Percentiles rank a stretch among this genome's conserved stretches.
Conservation (phyloP, 2,329 filamentous ascomycete species). For the Simplicillium sp. region DNA sequence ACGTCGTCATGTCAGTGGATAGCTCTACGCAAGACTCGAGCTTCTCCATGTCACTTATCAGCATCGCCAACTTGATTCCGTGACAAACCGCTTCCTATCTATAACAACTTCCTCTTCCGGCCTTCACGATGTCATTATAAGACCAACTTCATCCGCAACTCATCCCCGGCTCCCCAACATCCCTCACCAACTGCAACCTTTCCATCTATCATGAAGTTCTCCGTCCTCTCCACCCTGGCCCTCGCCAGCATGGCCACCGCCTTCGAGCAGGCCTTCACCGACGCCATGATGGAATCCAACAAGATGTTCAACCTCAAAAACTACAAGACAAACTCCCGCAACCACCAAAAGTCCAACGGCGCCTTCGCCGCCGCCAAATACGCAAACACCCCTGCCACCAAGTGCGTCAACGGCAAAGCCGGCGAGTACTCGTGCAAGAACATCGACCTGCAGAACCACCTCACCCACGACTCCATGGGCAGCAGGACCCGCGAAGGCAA, state of each 20-base stretch:
- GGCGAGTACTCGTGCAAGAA: conserved; percentile 26
- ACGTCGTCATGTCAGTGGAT: no score
- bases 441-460: conserved; percentile 26
- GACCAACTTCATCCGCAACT: no score
- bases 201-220: not conserved
- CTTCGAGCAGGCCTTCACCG: not conserved
- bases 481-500: conserved; percentile 25
- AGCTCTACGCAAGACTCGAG: no score
- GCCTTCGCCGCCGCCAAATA: conserved; percentile 11
- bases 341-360: conserved; percentile 5
- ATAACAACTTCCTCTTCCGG: no score
- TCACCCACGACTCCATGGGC: conserved; percentile 26
- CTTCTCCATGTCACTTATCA: no score
- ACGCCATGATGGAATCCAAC: not conserved
- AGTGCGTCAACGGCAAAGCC: conserved; percentile 20
- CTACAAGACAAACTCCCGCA: conserved; percentile 5
- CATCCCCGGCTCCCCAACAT: no score
- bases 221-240: not conserved
- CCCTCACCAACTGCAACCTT: no score
- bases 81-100: no score
- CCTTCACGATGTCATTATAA: no score
- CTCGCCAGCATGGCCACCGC: not conserved
- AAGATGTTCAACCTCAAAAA: conserved; percentile 1
- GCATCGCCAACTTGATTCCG: no score
- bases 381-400: conserved; percentile 4